Evolutionary conservation across 495 filamentous ascomycete genomes (phyloP).

Genomic region (Diplogelasinospora grovesii): DNA sequence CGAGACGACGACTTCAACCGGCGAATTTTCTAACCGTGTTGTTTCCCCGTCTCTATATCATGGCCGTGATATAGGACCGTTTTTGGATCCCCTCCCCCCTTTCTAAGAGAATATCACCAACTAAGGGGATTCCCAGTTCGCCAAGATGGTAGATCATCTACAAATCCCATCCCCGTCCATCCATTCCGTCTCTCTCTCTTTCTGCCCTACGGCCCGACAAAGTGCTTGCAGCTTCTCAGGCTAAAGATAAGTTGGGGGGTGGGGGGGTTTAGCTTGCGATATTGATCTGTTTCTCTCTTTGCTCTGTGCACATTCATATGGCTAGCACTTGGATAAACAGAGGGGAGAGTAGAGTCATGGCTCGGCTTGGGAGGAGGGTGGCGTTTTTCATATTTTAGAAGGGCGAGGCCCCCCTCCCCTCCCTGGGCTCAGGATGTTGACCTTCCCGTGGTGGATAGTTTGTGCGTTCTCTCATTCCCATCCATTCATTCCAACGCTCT

Average conservation of each 20-base stretch:
- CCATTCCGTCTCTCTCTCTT: background rate
- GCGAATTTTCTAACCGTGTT: slow-evolving; percentile 3
- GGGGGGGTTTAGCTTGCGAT: slow-evolving; percentile 4
- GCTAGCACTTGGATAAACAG: no score
- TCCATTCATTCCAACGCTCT: slow-evolving; percentile 16
- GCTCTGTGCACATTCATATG: background rate
- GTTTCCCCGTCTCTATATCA: slow-evolving; percentile 12
- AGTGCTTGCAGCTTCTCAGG: slow-evolving; percentile 9
- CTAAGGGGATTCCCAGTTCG: background rate
- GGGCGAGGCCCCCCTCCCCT: background rate
- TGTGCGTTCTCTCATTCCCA: no score
- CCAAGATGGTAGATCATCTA: slow-evolving; percentile 1
- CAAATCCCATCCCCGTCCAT: background rate
- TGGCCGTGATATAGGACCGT: slow-evolving; percentile 1
- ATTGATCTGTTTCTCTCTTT: background rate
- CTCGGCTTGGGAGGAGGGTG: slow-evolving; percentile 5
- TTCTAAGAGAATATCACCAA: background rate
- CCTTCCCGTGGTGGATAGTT: background rate
- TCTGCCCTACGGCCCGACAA: slow-evolving; percentile 5
- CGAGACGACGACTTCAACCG: slow-evolving; percentile 5
- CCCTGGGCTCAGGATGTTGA: background rate
- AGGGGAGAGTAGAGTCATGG: no score
- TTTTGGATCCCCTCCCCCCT: background rate
- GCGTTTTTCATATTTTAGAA: slow-evolving; percentile 9
- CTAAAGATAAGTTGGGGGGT: slow-evolving; percentile 13